Evolutionary conservation across 2,329 filamentous ascomycete genomes (phyloP).

Genomic region (Sporothrix euskadiensis): DNA sequence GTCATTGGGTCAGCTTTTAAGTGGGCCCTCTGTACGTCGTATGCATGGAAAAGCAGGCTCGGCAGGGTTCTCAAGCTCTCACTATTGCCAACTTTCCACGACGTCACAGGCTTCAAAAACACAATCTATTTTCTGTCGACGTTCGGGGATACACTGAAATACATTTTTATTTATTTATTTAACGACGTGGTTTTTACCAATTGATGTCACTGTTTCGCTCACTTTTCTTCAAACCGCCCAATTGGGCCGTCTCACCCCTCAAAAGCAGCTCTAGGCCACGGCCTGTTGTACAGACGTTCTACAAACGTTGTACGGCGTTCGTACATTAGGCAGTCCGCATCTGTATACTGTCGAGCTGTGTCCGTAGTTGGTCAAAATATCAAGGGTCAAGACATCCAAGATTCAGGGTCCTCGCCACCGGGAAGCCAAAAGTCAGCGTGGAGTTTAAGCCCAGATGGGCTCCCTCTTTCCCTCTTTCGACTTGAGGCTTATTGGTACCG

Average conservation of each 20-base stretch:
- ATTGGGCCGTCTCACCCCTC: background rate
- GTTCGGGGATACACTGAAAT: background rate
- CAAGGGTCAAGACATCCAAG: background rate
- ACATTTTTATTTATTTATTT: background rate
- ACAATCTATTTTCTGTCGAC: background rate
- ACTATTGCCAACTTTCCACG: background rate
- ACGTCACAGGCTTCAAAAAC: slow-evolving; percentile 5
- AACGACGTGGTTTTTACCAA: background rate
- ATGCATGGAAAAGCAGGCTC: too few species aligned
- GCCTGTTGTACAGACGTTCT: background rate
- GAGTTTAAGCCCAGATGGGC: background rate
- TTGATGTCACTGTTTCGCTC: background rate
- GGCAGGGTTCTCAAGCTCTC: background rate
- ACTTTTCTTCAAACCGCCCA: background rate
- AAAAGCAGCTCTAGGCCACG: background rate
- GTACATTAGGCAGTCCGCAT: background rate
- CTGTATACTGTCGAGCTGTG: background rate
- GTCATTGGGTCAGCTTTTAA: background rate
- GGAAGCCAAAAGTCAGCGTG: background rate
- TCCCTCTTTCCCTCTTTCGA: background rate
- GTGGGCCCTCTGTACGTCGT: background rate
- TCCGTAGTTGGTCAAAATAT: background rate
- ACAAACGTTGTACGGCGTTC: background rate
- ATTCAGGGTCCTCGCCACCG: slow-evolving; percentile 11
- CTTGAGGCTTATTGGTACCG: background rate